Base-by-base conservation (phyloP, 192 early-diverging fungal genomes). In the Mortierella alpina region DNA sequence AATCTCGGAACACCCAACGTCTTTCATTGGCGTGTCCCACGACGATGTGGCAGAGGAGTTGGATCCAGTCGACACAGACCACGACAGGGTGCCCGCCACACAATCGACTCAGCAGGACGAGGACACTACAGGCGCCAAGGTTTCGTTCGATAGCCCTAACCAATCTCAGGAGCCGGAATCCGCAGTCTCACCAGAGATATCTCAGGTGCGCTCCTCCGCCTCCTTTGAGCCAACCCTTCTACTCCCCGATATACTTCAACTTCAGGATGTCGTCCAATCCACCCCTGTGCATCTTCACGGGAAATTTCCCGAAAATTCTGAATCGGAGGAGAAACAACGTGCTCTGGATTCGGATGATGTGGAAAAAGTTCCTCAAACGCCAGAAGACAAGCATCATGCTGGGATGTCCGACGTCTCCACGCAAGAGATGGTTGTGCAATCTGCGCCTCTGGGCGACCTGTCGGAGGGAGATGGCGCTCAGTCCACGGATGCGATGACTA, bases 331-430 rank as follows among this genome's bases (percentile, higher is more conserved):
- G 31, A 31, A 31, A 3, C 31, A 31, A 31, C 31, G 31, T 2
- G 31, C 31, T 31, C 31, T 31, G 31, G 17, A n/a, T n/a, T 56
- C 54, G 53, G 53, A 55, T 55, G 53, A 12, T 55, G 53, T 9
- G 7, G 53, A 55, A 8, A 55, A 59, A 45, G 64, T 71, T 15
- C 52, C 69, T 22, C 59, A 61, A 42, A 71, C 59, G 13, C 59
- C 57, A 17, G 59, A 60, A 20, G 20, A 46, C 14, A 50, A 60
- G 39, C n/a, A 20, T n/a, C 44, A 56, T 14, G 31, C 50, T 46
- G 18, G 8, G 40, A 45, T 57, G 54, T 59, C 47, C 6, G 20
- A 62, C 10, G 69, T 14, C 7, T 42, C 59, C 4, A 55, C 41
- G 13, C 18, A 46, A 3, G 40, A 51, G 13, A 53, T 55, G 20